Evolutionary conservation across 306 rosid species (phyloP).

Genomic region (Malus sieversii): DNA sequence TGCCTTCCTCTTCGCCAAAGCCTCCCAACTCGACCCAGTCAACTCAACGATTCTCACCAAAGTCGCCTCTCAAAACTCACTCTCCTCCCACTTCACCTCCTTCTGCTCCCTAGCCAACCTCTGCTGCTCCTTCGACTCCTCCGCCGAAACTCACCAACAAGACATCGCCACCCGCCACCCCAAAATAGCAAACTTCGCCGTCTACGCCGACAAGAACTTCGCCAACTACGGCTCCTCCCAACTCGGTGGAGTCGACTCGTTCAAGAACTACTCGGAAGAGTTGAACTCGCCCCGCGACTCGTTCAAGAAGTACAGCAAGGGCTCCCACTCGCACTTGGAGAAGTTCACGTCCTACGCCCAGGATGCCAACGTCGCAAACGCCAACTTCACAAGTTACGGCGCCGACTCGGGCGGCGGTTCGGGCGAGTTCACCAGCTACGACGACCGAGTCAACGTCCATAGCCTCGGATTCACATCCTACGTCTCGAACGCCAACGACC

Average conservation of each 20-base stretch:
- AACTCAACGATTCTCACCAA: conserved; percentile 39
- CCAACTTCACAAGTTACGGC: conserved; percentile 57
- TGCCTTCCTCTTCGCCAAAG: conserved; percentile 52
- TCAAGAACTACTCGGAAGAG: conserved; percentile 73
- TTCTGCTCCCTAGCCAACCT: conserved; percentile 58
- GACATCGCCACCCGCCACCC: neutral
- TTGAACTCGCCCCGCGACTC: conserved; percentile 58
- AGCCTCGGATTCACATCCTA: conserved; percentile 62
- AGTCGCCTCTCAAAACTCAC: conserved; percentile 25
- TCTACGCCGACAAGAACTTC: conserved; percentile 53
- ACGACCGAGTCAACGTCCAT: conserved; percentile 64
- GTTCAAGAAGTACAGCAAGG: conserved; percentile 48
- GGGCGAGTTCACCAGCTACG: conserved; percentile 55
- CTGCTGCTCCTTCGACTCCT: conserved; percentile 43
- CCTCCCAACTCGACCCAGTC: conserved; percentile 56
- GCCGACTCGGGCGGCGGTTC: conserved; percentile 33
- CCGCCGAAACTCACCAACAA: neutral
- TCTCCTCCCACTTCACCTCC: conserved; percentile 29
- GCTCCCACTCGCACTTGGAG: conserved; percentile 38
- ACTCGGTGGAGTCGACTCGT: conserved; percentile 49
- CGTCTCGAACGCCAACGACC: conserved; percentile 43
- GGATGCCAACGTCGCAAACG: conserved; percentile 56
- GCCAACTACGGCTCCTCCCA: conserved; percentile 47
- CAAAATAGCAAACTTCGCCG: conserved; percentile 41
- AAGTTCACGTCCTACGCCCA: conserved; percentile 57